Base-by-base conservation (phyloP, 306 rosid genomes). In the Arachis hypogaea region DNA sequence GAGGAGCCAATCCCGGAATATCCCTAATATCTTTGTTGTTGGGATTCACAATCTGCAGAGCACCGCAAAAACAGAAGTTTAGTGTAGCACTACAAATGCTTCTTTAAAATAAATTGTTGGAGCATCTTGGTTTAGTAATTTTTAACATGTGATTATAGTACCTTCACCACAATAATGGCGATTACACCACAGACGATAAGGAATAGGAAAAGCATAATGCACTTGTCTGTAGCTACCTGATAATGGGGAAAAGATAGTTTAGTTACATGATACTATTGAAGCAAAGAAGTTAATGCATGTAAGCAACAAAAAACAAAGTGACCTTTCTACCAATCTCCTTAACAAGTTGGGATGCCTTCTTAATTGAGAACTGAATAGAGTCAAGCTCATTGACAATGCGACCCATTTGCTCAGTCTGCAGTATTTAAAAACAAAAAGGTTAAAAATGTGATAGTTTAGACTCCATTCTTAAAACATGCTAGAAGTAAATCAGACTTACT, bases 321-420 rank as follows among this genome's bases (percentile, higher is more conserved):
- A 93, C 98, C 99, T 92, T 97, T 80, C 99, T 90, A 59, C 99
- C 99, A 50, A 95, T 95, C 89, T 95, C 99, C 79, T 92, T 95
- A 66, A 95, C 99, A 59, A 95, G 99, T 80, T 95, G 97, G 68
- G 99, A 88, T 58, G 99, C 99, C 73, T 95, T 95, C 87, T 90
- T 95, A 70, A 95, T 92, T 71, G 99, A 95, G 84, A 95, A 95
- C 78, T 95, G 93, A 81, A 95, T 95, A 55, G 99, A 90, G 86
- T 95, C 99, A 77, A 95, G 92, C 73, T 95, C 99, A 40, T 95
- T 95, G 57, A 90, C 99, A 82, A 95, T 81, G 11, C 97, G 99
- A 43, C 99, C 99, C 98, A 95, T 92, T 87, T 95, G 99, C 0
- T 95, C 99, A 46, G 99, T 92, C 99, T 95, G 92, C 81, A 80